These are phyloP conservation scores for Heterobasidion parviporum DNA, from an alignment of 1,284 basidiomycete genomes.

Conservation along the genomic window DNA sequence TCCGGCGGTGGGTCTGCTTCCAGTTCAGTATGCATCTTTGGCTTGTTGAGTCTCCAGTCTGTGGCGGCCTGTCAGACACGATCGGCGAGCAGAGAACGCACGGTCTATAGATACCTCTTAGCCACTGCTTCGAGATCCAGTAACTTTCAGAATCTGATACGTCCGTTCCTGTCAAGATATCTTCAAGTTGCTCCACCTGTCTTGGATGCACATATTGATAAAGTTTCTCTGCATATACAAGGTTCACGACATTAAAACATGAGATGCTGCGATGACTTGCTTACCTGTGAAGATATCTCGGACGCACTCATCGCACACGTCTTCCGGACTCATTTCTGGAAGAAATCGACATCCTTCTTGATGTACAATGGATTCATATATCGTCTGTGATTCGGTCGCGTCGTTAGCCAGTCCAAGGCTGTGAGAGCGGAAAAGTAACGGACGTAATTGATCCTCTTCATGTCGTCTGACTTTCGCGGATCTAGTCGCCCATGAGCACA, in stretches of 20 bases:
- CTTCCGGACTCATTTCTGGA: constrained; percentile 34
- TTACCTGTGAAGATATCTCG: constrained; percentile 50
- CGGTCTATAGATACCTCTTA: constrained; percentile 43
- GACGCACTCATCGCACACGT: constrained; percentile 61
- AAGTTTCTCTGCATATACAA: constrained; percentile 41
- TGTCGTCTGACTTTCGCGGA: constrained; percentile 43
- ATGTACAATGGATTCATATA: constrained; percentile 36
- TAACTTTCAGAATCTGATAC: constrained; percentile 31
- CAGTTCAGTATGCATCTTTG: constrained; percentile 59
- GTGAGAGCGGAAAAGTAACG: constrained; percentile 7
- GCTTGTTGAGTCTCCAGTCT: constrained; percentile 68
- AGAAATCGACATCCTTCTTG: constrained; percentile 39
- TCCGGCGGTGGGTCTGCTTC: constrained; percentile 60
- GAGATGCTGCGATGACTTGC: constrained; percentile 3
- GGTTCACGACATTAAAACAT: constrained; percentile 6
- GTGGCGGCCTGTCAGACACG: background rate
- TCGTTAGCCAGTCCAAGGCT: too few species aligned
- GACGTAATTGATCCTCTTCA: constrained; percentile 59
- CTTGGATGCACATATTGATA: constrained; percentile 62
- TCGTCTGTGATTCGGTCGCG: constrained; percentile 26
- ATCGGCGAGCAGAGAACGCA: background rate
- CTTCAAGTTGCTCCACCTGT: constrained; percentile 48
- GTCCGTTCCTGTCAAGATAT: constrained; percentile 31
- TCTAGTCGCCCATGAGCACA: constrained; percentile 55
- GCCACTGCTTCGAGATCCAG: constrained; percentile 74